A percentile compares a stretch with the other conserved stretches of the same genome.
These are phyloP conservation scores for Cytospora schulzeri DNA, from an alignment of 2,329 filamentous ascomycete genomes.

Conservation along the genomic window DNA sequence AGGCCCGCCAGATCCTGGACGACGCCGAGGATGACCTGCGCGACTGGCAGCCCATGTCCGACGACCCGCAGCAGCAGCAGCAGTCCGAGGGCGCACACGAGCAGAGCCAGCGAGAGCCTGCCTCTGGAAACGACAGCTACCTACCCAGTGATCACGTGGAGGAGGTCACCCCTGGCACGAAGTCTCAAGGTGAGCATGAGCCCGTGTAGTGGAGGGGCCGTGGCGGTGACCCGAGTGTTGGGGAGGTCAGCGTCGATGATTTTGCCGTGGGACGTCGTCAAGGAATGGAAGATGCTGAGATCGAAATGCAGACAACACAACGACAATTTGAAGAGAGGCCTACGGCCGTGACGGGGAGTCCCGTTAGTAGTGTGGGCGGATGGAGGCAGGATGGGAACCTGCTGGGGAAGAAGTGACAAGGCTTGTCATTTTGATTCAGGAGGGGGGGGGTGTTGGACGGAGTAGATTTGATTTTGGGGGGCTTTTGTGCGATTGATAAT, in stretches of 20 bases:
- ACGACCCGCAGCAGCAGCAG: conserved; percentile 33
- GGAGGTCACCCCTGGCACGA: conserved; percentile 13
- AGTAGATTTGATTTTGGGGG: background rate
- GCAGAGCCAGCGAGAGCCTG: conserved; percentile 2
- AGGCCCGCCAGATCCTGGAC: conserved; percentile 83
- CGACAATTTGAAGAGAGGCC: conserved; percentile 24
- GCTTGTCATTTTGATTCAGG: background rate
- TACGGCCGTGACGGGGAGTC: conserved; percentile 18
- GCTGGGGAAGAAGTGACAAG: conserved; percentile 5
- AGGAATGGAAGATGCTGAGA: conserved; percentile 17
- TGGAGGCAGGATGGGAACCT: conserved; percentile 19
- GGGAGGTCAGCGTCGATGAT: background rate
- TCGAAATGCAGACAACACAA: conserved; percentile 23
- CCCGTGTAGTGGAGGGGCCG: conserved; percentile 6
- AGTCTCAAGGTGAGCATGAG: conserved; percentile 26
- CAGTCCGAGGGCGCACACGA: conserved; percentile 11
- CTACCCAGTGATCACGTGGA: conserved; percentile 1
- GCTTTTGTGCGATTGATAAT: background rate
- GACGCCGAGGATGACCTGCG: conserved; percentile 89
- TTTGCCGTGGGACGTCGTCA: background rate
- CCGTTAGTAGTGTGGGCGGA: conserved; percentile 24
- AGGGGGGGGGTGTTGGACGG: background rate
- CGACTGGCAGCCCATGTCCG: conserved; percentile 63
- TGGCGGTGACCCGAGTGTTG: background rate
- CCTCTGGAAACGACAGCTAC: background rate